A percentile compares a stretch with the other conserved stretches of the same genome.
These are phyloP conservation scores for Aechmea fasciata DNA, from an alignment of 176 grass and related monocot genomes.

Conservation along the genomic window DNA sequence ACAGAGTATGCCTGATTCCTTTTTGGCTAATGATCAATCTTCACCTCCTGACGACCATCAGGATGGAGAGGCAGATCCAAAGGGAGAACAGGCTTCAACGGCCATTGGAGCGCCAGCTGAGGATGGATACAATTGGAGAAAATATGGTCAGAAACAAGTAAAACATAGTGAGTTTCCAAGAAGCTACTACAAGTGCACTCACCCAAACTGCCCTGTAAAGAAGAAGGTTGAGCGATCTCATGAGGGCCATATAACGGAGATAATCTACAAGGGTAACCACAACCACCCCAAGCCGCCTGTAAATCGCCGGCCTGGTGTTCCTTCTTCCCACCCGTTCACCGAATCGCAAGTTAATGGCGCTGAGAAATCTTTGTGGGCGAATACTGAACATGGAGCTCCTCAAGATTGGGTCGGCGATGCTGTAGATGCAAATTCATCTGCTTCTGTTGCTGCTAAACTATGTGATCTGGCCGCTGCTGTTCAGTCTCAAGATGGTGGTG, in stretches of 20 bases:
- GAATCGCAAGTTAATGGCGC: slow-evolving; percentile 14
- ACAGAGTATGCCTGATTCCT: slow-evolving; percentile 7
- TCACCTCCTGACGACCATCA: slow-evolving; percentile 16
- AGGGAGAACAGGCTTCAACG: slow-evolving; percentile 17
- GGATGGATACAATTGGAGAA: slow-evolving; percentile 92
- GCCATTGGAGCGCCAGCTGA: slow-evolving; percentile 29
- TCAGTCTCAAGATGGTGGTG: slow-evolving; percentile 19
- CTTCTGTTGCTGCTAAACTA: slow-evolving; percentile 31
- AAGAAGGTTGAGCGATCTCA: slow-evolving; percentile 92
- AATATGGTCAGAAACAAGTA: slow-evolving; percentile 98
- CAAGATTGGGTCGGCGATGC: slow-evolving; percentile 22
- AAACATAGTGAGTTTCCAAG: slow-evolving; percentile 90
- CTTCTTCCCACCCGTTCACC: slow-evolving; percentile 13
- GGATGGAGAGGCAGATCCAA: background rate
- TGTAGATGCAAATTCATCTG: slow-evolving; percentile 24
- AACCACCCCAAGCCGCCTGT: slow-evolving; percentile 43
- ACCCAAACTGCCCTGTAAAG: slow-evolving; percentile 68
- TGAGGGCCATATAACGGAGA: slow-evolving; percentile 81
- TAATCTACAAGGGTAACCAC: slow-evolving; percentile 87
- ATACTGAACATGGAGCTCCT: background rate
- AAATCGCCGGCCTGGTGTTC: slow-evolving; percentile 18
- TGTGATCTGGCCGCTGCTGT: slow-evolving; percentile 36
- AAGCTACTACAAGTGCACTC: slow-evolving; percentile 98
- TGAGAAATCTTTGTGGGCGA: slow-evolving; percentile 8
- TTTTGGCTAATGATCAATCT: slow-evolving; percentile 6